phyloP scores from a whole-genome alignment of 2,329 filamentous ascomycete genomes.

The Fusarium poae region DNA sequence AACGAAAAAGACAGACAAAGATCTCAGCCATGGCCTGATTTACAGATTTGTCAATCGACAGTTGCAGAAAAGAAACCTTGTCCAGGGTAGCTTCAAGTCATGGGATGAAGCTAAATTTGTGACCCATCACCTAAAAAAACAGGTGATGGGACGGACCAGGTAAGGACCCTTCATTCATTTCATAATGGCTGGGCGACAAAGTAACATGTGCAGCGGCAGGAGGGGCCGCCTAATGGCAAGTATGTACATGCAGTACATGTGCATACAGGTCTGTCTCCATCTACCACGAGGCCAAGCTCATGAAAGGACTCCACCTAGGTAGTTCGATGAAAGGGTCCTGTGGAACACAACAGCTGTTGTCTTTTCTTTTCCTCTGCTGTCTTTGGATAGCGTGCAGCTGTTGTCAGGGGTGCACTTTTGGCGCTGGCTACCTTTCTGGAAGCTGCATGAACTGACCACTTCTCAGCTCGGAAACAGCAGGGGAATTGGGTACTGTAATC shows the following conservation, averaged over 20 bases:
- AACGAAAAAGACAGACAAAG: conserved; percentile 1
- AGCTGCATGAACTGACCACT: conserved; percentile 45
- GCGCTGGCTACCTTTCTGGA: conserved; percentile 22
- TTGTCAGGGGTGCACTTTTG: conserved; percentile 11
- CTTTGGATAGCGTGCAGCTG: neutral
- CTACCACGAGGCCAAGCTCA: conserved; percentile 34
- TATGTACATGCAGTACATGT: conserved; percentile 8
- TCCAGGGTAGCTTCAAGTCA: conserved; percentile 40
- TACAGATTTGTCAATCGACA: conserved; percentile 16
- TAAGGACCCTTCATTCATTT: conserved; percentile 26
- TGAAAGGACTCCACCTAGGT: conserved; percentile 19
- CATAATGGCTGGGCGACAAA: conserved; percentile 27
- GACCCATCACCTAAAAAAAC: conserved; percentile 34
- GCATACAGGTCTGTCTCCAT: conserved; percentile 4
- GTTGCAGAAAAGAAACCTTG: conserved; percentile 9
- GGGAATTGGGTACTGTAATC: conserved; percentile 6
- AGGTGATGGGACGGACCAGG: conserved; percentile 29
- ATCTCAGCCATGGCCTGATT: conserved; percentile 30
- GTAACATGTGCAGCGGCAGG: conserved; percentile 26
- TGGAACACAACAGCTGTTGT: conserved; percentile 18
- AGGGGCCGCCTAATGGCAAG: conserved; percentile 22
- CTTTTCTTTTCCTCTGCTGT: conserved; percentile 2
- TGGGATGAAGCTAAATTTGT: conserved; percentile 29
- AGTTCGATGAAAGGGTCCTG: conserved; percentile 26
- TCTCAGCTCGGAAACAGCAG: conserved; percentile 26